Evolutionary conservation across 2,329 filamentous ascomycete genomes (phyloP), one percentile per base, ranked within the genome.

Genomic region (Monilinia aucupariae): DNA sequence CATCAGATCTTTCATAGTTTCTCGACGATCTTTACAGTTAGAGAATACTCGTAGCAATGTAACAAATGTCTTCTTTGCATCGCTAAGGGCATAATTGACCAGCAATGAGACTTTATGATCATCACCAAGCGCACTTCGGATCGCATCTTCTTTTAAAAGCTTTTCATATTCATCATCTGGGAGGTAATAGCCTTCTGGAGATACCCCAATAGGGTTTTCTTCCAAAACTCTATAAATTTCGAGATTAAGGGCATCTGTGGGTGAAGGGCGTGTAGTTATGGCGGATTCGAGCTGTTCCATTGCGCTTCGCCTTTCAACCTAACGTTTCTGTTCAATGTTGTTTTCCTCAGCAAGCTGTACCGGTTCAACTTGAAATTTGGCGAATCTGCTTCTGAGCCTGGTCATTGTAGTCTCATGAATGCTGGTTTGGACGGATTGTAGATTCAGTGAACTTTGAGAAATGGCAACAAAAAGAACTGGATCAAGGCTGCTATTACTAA

Each of bases 51-150:
- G 47, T 6, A 59, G 17, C 45, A 59, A 30, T 43, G 47, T 41
- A 9, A 17, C 13, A 59, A 59, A 59, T 59, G 47, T 43, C 34
- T 51, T 59, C 22, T 48, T 48, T 12, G 55, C 45, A 27, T 30
- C 1, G 17, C 3, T 39, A 10, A 25, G 3, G 10, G 22, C 4
- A 30, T 59, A 59, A 3, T 49, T 6, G 47, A 51, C 22, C 2
- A 59, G 10, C 2, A 6, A 7, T 2, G 2, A 43, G 20, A 32
- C 17, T 4, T 50, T 22, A 4, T 15, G 9, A 5, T 10, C 17
- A 51, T 22, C 47, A 30, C 47, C 56, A 41, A 59, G 32, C 22
- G 22, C 56, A n/a, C 12, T 13, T 30, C 32, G 15, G 8, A 59
- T 59, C 8, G n/a, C 32, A 3, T 50, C 34, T 39, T 9, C 13